Conservation (phyloP, 306 rosid species). For the Prunus padus region DNA sequence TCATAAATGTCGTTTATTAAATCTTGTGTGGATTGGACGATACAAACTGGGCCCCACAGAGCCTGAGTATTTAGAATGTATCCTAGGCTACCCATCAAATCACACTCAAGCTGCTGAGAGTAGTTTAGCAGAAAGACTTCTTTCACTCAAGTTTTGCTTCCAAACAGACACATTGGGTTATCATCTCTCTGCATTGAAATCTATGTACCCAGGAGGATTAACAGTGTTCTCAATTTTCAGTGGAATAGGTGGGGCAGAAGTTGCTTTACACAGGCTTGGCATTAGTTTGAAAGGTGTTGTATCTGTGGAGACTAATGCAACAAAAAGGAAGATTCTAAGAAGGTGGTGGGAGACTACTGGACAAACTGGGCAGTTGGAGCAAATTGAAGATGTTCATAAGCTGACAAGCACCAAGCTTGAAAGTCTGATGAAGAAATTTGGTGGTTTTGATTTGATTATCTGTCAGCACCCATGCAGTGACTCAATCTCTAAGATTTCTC, state of each 20-base stretch:
- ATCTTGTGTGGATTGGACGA: constrained; percentile 77
- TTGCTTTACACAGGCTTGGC: constrained; percentile 73
- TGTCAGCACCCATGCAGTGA: constrained; percentile 65
- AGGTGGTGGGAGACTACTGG: constrained; percentile 73
- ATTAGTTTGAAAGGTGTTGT: constrained; percentile 66
- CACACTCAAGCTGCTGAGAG: constrained; percentile 55
- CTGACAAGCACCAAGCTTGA: constrained; percentile 58
- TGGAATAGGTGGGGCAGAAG: constrained; percentile 87
- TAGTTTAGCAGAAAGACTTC: constrained; percentile 56
- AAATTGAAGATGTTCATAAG: constrained; percentile 68
- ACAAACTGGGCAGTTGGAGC: constrained; percentile 70
- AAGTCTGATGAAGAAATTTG: constrained; percentile 43
- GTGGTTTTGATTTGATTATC: constrained; percentile 66
- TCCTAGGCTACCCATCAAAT: constrained; percentile 74
- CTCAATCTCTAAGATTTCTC: constrained; percentile 27
- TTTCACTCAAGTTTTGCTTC: constrained; percentile 58
- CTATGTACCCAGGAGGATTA: constrained; percentile 65
- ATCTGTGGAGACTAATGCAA: constrained; percentile 61
- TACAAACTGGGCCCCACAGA: constrained; percentile 55
- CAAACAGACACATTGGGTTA: constrained; percentile 86
- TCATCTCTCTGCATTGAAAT: constrained; percentile 68
- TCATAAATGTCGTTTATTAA: constrained; percentile 51
- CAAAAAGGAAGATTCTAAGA: constrained; percentile 66
- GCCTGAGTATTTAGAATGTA: constrained; percentile 62
- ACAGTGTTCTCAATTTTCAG: constrained; percentile 66